These are phyloP conservation scores for Mycena albidolilacea DNA, from an alignment of 768 basidiomycete genomes.

Conservation along the genomic window DNA sequence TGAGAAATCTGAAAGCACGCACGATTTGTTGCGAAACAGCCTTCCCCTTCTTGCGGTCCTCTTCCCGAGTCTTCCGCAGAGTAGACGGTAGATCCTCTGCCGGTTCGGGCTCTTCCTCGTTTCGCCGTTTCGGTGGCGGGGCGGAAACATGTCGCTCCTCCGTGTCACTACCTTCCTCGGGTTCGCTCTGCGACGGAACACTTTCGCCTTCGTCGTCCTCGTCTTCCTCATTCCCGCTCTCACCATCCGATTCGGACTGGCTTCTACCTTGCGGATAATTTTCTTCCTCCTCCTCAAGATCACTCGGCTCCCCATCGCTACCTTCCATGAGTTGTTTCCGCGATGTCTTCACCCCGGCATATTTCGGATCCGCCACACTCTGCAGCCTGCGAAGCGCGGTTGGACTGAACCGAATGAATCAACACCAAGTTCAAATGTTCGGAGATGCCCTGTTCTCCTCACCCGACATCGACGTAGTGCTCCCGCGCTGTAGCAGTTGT, in stretches of 20 bases:
- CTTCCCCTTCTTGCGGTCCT: slow-evolving; percentile 85
- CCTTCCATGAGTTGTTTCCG: slow-evolving; percentile 70
- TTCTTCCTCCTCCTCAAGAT: slow-evolving; percentile 46
- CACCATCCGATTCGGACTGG: slow-evolving; percentile 25
- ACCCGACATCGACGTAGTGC: slow-evolving; percentile 93
- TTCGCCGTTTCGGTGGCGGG: slow-evolving; percentile 29
- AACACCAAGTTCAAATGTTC: neutral
- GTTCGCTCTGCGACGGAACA: slow-evolving; percentile 35
- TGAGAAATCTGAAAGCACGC: slow-evolving; percentile 46
- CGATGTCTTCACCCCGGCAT: slow-evolving; percentile 77
- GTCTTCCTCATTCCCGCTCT: slow-evolving; percentile 32
- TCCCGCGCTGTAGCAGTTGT: slow-evolving; percentile 61
- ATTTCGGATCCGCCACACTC: slow-evolving; percentile 82
- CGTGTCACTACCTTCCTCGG: slow-evolving; percentile 39
- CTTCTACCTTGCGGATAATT: slow-evolving; percentile 42
- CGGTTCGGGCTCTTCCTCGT: slow-evolving; percentile 36
- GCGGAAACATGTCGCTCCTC: slow-evolving; percentile 34
- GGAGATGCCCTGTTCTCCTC: slow-evolving; percentile 43
- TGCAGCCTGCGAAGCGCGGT: slow-evolving; percentile 78
- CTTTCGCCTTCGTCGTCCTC: slow-evolving; percentile 35
- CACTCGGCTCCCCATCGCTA: slow-evolving; percentile 49
- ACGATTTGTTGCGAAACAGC: slow-evolving; percentile 90
- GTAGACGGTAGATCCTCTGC: slow-evolving; percentile 64
- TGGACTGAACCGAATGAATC: slow-evolving; percentile 58
- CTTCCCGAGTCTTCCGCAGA: slow-evolving; percentile 72